Evolutionary conservation across 192 early-diverging fungal species (phyloP), one percentile per base, ranked within the genome.

Genomic region (Coemansia sp.): DNA sequence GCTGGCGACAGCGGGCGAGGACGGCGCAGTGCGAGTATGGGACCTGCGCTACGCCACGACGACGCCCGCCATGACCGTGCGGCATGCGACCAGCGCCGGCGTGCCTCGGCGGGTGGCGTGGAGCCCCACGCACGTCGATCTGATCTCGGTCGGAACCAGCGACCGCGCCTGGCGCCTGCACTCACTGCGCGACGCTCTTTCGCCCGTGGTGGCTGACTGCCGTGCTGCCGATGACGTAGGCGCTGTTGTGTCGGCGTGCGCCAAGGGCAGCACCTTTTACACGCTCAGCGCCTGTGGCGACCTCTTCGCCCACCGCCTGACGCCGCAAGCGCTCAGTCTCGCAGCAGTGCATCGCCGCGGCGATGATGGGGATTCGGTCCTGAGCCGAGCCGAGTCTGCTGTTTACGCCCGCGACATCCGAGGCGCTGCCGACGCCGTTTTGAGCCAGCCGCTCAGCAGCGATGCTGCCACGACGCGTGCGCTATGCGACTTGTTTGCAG

Each of bases 41-140:
- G 92, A 93, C 55, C 62, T 93, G 53, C 82, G 92, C 10, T 90
- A 86, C 63, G 58, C 78, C 60, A 57, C 79, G 13, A 84, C 87
- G 0, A 8, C 13, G 13, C 50, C 66, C 2, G 77, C 68, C 9
- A 49, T 65, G 9, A 61, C 61, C n/a, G 37, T 84, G 67, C 49
- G 67, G 0, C 73, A 78, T 10, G 73, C 69, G 47, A 75, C 81
- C 6, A 67, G 43, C 64, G 62, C 73, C 50, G 81, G 77, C 0
- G 42, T 70, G 10, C 57, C 73, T 6, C 60, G 66, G 13, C 75
- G 76, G 53, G 35, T 84, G n/a, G 73, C 86, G 17, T 93, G 91
- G 91, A 91, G 90, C 40, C 86, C 87, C 16, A 87, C 88, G 0
- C 90, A 92, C 73, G 79, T 81, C 38, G 89, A 91, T 32, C 74